phyloP scores from a whole-genome alignment of 805 yeast species.

The Wickerhamiella vanderwaltii region DNA sequence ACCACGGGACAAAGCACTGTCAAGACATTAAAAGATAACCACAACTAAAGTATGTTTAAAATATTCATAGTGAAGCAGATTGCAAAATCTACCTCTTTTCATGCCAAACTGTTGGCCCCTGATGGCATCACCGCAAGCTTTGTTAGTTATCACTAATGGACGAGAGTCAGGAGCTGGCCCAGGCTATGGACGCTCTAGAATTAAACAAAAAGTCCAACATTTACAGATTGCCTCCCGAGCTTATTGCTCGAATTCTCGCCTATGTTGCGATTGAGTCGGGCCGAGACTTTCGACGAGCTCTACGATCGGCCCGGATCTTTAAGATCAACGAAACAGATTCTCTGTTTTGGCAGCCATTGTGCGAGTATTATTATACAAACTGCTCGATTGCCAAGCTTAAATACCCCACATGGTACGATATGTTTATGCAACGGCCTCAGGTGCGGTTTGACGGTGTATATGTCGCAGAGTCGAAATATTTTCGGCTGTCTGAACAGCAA shows the following conservation, averaged over 20 bases:
- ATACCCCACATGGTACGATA: constrained; percentile 31
- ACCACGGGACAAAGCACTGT: too few relatives aligned
- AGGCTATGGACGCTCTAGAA: constrained; percentile 60
- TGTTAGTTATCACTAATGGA: too few relatives aligned
- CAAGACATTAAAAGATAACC: too few relatives aligned
- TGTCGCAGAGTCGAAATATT: constrained; percentile 72
- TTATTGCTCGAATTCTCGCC: constrained; percentile 22
- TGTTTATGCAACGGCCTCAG: constrained; percentile 59
- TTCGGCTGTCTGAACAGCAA: constrained; percentile 67
- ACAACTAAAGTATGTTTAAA: too few relatives aligned
- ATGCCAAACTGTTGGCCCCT: too few relatives aligned
- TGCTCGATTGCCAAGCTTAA: constrained; percentile 12
- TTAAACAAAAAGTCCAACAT: constrained; percentile 30
- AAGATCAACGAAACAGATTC: constrained; percentile 17
- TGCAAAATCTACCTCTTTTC: too few relatives aligned
- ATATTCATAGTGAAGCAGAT: too few relatives aligned
- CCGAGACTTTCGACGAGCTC: constrained; percentile 13
- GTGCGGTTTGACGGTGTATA: constrained; percentile 74
- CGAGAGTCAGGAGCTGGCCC: background rate
- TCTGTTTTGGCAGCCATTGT: constrained; percentile 22
- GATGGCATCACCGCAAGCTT: too few relatives aligned
- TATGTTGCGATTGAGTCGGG: constrained; percentile 19
- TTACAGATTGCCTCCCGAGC: constrained; percentile 22
- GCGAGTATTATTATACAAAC: constrained; percentile 15
- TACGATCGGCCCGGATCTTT: constrained; percentile 17